These are phyloP conservation scores for Hanseniaspora guilliermondii DNA, from an alignment of 805 yeast species.

Conservation along the genomic window DNA sequence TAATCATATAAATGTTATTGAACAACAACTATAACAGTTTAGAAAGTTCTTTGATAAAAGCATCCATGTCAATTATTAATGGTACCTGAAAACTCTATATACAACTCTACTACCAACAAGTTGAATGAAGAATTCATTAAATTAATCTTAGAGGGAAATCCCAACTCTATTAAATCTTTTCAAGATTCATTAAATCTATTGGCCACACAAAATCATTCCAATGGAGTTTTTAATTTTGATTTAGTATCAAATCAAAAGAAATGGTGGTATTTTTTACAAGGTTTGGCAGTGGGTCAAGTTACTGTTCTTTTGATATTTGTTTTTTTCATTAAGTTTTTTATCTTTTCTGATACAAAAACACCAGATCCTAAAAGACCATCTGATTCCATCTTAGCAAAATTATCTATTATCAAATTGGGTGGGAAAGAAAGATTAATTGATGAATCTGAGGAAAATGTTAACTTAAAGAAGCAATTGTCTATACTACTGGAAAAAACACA, in stretches of 20 bases:
- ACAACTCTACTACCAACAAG: neutral
- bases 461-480: slow-evolving; percentile 24
- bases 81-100: neutral
- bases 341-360: slow-evolving; percentile 49
- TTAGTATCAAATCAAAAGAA: slow-evolving; percentile 15
- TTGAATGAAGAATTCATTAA: neutral
- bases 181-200: neutral
- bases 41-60: too few relatives aligned
- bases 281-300: slow-evolving; percentile 59
- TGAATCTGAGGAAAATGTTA: slow-evolving; percentile 20
- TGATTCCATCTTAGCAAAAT: slow-evolving; percentile 16
- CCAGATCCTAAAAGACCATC: slow-evolving; percentile 25
- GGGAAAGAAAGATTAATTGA: slow-evolving; percentile 20
- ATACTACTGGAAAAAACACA: slow-evolving; percentile 78
- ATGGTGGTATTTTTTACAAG: slow-evolving; percentile 65
- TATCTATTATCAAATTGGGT: slow-evolving; percentile 24
- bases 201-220: neutral
- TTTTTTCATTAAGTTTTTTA: slow-evolving; percentile 61
- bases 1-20: too few relatives aligned
- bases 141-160: slow-evolving; percentile 7
- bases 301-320: slow-evolving; percentile 53
- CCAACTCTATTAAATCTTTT: neutral
- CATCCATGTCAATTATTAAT: neutral
- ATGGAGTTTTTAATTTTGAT: neutral
- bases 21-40: too few relatives aligned